Evolutionary conservation across 495 filamentous ascomycete genomes (phyloP).

Genomic region (Tricharina praecox): DNA sequence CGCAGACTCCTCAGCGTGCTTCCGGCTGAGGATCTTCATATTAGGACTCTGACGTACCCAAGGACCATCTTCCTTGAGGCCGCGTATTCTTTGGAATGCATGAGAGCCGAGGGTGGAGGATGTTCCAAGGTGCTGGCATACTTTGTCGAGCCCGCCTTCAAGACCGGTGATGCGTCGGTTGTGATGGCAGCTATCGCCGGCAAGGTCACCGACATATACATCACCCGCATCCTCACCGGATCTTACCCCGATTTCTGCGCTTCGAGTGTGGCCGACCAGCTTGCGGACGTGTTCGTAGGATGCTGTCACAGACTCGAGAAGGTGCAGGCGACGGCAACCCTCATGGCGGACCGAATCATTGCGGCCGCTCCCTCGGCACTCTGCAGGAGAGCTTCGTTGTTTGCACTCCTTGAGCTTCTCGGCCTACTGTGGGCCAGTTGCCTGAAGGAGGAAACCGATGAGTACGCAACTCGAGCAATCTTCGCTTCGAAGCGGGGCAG

Average conservation of each 20-base stretch:
- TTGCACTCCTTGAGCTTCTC: slow-evolving; percentile 77
- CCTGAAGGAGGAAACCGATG: slow-evolving; percentile 79
- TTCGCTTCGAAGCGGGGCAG: slow-evolving; percentile 57
- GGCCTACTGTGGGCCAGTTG: slow-evolving; percentile 91
- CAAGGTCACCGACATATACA: slow-evolving; percentile 53
- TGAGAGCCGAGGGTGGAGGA: slow-evolving; percentile 66
- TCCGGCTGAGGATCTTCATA: slow-evolving; percentile 55
- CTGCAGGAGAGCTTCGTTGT: slow-evolving; percentile 75
- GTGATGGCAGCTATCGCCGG: slow-evolving; percentile 69
- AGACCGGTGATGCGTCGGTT: slow-evolving; percentile 56
- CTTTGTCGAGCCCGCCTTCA: slow-evolving; percentile 78
- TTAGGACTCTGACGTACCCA: slow-evolving; percentile 64
- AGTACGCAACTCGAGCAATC: slow-evolving; percentile 69
- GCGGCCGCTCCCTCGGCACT: slow-evolving; percentile 69
- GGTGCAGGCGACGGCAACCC: slow-evolving; percentile 67
- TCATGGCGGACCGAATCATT: slow-evolving; percentile 72
- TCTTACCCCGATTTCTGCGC: slow-evolving; percentile 54
- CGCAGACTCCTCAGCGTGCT: slow-evolving; percentile 52
- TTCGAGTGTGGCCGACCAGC: slow-evolving; percentile 69
- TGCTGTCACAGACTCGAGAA: slow-evolving; percentile 84
- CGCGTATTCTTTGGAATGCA: slow-evolving; percentile 64
- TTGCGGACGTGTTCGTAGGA: slow-evolving; percentile 63
- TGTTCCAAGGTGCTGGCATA: slow-evolving; percentile 77
- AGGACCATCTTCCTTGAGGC: slow-evolving; percentile 83
- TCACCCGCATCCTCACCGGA: slow-evolving; percentile 54